A percentile compares a stretch with the other conserved stretches of the same genome.
Evolutionary conservation across 2,329 filamentous ascomycete species (phyloP).

Genomic region (Claviceps digitariae): DNA sequence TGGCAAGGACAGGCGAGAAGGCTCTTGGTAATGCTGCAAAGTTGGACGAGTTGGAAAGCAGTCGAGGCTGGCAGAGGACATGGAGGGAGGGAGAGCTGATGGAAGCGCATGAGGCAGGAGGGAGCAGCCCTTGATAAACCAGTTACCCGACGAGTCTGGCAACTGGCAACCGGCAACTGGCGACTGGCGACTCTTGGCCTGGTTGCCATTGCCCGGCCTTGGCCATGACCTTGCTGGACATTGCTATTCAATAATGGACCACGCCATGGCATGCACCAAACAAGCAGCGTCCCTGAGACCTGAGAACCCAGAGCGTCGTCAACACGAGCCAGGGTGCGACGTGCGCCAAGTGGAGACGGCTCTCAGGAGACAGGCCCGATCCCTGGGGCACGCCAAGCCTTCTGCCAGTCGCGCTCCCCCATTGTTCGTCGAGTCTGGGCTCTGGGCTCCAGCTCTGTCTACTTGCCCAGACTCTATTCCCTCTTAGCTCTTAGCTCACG

Average conservation of each 20-base stretch:
- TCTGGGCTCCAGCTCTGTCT: too few relatives aligned
- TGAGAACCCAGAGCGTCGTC: neutral
- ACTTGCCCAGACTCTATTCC: neutral
- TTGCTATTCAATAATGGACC: too few relatives aligned
- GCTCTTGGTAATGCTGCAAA: neutral
- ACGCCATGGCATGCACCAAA: neutral
- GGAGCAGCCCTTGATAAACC: neutral
- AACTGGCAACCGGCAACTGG: neutral
- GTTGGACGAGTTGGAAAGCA: too few relatives aligned
- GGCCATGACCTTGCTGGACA: neutral
- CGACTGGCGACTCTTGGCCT: neutral
- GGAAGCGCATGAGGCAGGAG: neutral
- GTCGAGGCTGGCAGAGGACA: neutral
- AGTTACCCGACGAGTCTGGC: neutral
- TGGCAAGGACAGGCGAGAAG: neutral
- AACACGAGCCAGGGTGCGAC: slow-evolving; percentile 4
- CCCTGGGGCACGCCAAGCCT: neutral
- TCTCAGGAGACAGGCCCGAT: neutral
- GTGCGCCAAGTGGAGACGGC: neutral
- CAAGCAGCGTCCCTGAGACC: neutral
- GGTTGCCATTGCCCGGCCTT: neutral
- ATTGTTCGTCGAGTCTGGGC: neutral
- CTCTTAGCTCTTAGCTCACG: neutral
- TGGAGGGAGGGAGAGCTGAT: neutral
- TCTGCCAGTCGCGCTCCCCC: neutral